These are phyloP conservation scores for Wickerhamiella kazuoi DNA, from an alignment of 805 yeast genomes.

Conservation along the genomic window DNA sequence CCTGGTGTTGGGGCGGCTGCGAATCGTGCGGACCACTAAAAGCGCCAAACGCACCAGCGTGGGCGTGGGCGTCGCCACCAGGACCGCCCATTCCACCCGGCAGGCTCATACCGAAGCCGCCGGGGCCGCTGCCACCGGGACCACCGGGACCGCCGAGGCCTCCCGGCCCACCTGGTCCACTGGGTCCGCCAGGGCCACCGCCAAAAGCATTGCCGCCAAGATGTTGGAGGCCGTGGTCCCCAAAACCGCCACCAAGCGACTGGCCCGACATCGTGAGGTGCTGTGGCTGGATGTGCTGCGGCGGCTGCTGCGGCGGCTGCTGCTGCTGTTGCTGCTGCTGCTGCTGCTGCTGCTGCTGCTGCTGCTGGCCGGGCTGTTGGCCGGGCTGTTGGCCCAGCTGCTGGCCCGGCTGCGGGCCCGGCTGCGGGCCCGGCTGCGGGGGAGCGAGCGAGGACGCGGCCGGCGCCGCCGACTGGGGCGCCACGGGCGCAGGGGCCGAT, in stretches of 20 bases:
- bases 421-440: no score
- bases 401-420: not conserved
- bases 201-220: no score
- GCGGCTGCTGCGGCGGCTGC: not conserved
- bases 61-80: not conserved
- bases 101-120: not conserved
- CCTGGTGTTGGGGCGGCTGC: not conserved
- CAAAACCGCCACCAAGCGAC: no score
- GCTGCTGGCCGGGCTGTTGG: conserved; percentile 1
- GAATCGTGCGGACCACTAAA: not conserved
- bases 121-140: not conserved
- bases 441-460: no score
- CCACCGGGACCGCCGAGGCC: not conserved
- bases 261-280: no score
- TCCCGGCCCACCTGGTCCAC: not conserved
- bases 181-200: not conserved
- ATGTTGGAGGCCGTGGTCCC: no score
- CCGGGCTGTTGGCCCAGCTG: not conserved
- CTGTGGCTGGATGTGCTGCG: not conserved
- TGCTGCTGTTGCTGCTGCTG: not conserved
- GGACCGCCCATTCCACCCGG: not conserved
- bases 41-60: not conserved
- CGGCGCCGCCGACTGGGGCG: no score
- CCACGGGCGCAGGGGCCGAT: not conserved
- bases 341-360: not conserved